Base-by-base conservation (phyloP, 306 rosid genomes). In the Lupinus albus region DNA sequence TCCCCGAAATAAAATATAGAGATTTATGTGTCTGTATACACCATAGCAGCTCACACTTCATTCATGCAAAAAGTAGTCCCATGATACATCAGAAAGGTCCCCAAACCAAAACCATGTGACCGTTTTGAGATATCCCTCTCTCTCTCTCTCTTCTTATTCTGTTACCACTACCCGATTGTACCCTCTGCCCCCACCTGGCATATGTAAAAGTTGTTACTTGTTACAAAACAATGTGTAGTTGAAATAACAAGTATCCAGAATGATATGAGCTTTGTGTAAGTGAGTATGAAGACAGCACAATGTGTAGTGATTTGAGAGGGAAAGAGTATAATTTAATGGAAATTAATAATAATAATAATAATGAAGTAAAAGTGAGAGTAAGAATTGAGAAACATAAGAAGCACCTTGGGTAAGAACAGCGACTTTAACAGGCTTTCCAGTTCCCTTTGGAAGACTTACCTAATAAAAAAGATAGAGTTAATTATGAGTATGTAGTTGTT, bases 381-480 rank as follows among this genome's bases (percentile, higher is more conserved):
- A 60, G 8, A 21, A 58, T 50, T 10, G 67, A 59, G 74, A 77
- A 79, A 58, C 62, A 45, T 15, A 75, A 53, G 35, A 75, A 53
- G 35, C 73, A 89, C 97, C 97, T 90, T 93, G 97, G 76, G 97
- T 88, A 76, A 93, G 99, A 80, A 93, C 99, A 18, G 99, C 99
- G 60, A 93, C 94, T 76, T 77, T 93, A 57, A 93, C 83, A 4
- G 94, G 82, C 63, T 90, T 88, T 69, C 99, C 99, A 14, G 99
- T 93, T 81, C 99, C 99, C 82, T 93, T 90, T 13, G 99, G 99
- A 55, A 93, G 87, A 87, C 48, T 93, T 54, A 93, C 99, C 99
- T 93, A 67, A 67, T 16, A 68, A 61, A 66, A 73, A 61, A 66
- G 30, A n/a, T n/a, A n/a, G n/a, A n/a, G n/a, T n/a, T n/a, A n/a